Percentiles rank a stretch among this genome's conserved stretches.
Evolutionary conservation across 164 flowering plant species (phyloP).

Genomic region (Vitis cinerea): DNA sequence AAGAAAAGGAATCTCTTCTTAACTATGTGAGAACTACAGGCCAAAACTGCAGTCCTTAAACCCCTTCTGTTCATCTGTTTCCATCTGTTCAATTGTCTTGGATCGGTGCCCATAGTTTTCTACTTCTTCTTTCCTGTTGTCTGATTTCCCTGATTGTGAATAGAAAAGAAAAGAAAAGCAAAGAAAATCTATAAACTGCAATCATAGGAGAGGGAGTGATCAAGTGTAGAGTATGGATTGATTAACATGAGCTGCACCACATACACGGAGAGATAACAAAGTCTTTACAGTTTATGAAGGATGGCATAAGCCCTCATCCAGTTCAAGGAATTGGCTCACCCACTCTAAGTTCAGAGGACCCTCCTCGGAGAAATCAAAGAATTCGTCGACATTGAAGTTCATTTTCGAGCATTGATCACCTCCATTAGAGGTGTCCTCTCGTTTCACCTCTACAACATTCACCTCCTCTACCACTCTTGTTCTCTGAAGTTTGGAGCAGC

Average conservation of each 20-base stretch:
- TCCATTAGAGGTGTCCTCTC: constrained; percentile 1
- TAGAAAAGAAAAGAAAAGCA: too few species aligned
- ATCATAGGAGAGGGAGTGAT: too few species aligned
- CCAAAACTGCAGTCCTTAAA: too few species aligned
- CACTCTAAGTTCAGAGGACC: constrained; percentile 38
- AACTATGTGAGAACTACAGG: too few species aligned
- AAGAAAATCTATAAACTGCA: too few species aligned
- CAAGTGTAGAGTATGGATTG: too few species aligned
- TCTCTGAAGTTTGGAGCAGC: constrained; percentile 3
- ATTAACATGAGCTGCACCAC: not conserved
- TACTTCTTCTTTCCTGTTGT: too few species aligned
- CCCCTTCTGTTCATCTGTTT: too few species aligned
- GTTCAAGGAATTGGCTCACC: constrained; percentile 30
- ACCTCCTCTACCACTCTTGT: constrained; percentile 8
- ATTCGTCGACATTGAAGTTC: constrained; percentile 31
- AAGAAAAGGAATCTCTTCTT: too few species aligned
- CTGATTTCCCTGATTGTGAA: too few species aligned
- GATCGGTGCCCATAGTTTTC: too few species aligned
- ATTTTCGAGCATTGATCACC: constrained; percentile 6
- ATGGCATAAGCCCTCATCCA: not conserved
- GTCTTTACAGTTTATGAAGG: not conserved
- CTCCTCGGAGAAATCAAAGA: constrained; percentile 44
- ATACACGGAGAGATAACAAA: not conserved
- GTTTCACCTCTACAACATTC: not conserved
- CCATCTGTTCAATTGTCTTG: too few species aligned